Conservation (phyloP, 1,139 yeast species). For the Hansenula anomala region DNA sequence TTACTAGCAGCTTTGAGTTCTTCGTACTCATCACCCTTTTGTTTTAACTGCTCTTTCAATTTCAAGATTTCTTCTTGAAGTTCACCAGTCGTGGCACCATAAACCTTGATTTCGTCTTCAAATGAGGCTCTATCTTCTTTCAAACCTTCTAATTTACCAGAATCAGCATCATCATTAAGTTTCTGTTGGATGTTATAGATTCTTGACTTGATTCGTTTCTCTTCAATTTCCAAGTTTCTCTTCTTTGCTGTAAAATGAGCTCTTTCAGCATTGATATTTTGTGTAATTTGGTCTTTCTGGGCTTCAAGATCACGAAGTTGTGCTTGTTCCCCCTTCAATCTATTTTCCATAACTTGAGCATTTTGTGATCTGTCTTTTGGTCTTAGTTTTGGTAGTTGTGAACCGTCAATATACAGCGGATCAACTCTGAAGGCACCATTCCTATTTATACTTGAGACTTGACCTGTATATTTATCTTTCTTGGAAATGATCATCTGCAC, state of each 20-base stretch:
- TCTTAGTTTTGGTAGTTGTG: constrained; percentile 21
- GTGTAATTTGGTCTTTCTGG: constrained; percentile 10
- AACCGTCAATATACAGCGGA: constrained; percentile 49
- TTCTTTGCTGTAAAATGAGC: constrained; percentile 3
- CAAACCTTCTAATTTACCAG: constrained; percentile 32
- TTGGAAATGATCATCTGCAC: constrained; percentile 45
- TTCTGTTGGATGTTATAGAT: constrained; percentile 22
- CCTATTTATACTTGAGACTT: constrained; percentile 31
- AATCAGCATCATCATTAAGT: constrained; percentile 32
- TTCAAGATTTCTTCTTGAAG: constrained; percentile 21
- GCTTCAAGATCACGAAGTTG: constrained; percentile 19
- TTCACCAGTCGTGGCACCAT: constrained; percentile 23
- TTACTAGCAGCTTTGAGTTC: constrained; percentile 1
- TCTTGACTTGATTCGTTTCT: constrained; percentile 10
- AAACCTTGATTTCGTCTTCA: constrained; percentile 24
- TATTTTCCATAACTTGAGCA: constrained; percentile 14
- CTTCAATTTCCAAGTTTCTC: constrained; percentile 1
- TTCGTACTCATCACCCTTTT: constrained; percentile 7
- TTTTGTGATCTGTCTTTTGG: constrained; percentile 18
- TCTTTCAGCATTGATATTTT: constrained; percentile 2
- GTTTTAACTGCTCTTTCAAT: constrained; percentile 16
- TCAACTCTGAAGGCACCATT: constrained; percentile 49
- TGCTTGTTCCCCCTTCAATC: constrained; percentile 8
- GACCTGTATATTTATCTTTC: constrained; percentile 39
- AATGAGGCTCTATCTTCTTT: constrained; percentile 24